These are phyloP conservation scores for Hanseniaspora thailandica DNA, from an alignment of 805 yeast species.

Conservation along the genomic window DNA sequence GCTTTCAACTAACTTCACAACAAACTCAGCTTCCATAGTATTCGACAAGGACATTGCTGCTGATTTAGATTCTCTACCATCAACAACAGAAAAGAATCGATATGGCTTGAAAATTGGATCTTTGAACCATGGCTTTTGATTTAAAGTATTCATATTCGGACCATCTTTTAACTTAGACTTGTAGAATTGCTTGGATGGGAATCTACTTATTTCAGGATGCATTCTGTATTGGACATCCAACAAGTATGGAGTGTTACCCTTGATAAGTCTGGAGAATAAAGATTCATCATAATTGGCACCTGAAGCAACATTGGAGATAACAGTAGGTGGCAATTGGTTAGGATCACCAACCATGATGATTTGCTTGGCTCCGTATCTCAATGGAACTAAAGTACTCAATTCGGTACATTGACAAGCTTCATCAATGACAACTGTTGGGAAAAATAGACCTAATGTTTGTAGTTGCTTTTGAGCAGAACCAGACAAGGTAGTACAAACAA, in stretches of 20 bases:
- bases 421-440: constrained; percentile 75
- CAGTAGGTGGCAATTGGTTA: constrained; percentile 89
- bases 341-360: constrained; percentile 90
- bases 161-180: constrained; percentile 66
- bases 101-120: constrained; percentile 55
- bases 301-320: constrained; percentile 65
- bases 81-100: constrained; percentile 56
- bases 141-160: constrained; percentile 48
- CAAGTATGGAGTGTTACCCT: constrained; percentile 71
- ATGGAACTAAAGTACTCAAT: constrained; percentile 82
- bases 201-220: constrained; percentile 84
- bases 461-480: constrained; percentile 78
- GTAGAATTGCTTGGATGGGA: constrained; percentile 81
- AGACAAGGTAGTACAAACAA: constrained; percentile 64
- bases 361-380: constrained; percentile 80
- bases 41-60: constrained; percentile 64
- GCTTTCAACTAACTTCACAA: constrained; percentile 51
- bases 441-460: constrained; percentile 44
- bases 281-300: constrained; percentile 82
- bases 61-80: constrained; percentile 52
- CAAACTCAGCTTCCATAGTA: constrained; percentile 56
- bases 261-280: constrained; percentile 70
- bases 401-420: constrained; percentile 92
- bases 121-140: constrained; percentile 65
- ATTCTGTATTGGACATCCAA: constrained; percentile 89